phyloP scores from a whole-genome alignment of 108 stramenopile species.

The Aurantiochytrium sp. region DNA sequence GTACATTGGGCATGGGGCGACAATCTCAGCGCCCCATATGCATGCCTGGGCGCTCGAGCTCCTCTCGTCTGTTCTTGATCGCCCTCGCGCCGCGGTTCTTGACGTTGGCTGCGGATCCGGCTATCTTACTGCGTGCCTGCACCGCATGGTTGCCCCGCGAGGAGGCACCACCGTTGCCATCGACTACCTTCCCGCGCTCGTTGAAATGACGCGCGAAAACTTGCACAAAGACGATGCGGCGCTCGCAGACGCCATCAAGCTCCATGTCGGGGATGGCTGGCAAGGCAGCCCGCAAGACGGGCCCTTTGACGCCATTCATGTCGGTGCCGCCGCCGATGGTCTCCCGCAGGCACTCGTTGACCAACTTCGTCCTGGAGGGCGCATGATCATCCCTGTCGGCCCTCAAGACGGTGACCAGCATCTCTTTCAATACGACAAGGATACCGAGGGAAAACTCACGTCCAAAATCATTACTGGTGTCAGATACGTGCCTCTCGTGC shows the following conservation, averaged over 20 bases:
- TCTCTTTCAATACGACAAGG: neutral
- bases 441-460: neutral
- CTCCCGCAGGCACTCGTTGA: constrained; percentile 64
- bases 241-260: constrained; percentile 45
- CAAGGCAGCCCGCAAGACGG: constrained; percentile 62
- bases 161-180: constrained; percentile 67
- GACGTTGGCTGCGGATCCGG: constrained; percentile 91
- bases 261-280: constrained; percentile 75
- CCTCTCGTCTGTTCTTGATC: constrained; percentile 53
- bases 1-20: constrained; percentile 67
- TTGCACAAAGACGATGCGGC: constrained; percentile 58
- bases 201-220: constrained; percentile 58
- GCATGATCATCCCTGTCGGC: constrained; percentile 79
- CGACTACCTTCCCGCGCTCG: constrained; percentile 64
- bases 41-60: constrained; percentile 85
- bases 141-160: constrained; percentile 50
- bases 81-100: constrained; percentile 53
- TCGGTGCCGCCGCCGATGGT: constrained; percentile 80
- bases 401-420: neutral
- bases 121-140: constrained; percentile 73
- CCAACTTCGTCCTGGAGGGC: constrained; percentile 71
- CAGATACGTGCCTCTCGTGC: neutral
- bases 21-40: constrained; percentile 94
- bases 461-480: neutral
- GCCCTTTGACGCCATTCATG: constrained; percentile 91